These are phyloP conservation scores for Xylaria polymorpha DNA, from an alignment of 2,329 filamentous ascomycete genomes.

Conservation along the genomic window DNA sequence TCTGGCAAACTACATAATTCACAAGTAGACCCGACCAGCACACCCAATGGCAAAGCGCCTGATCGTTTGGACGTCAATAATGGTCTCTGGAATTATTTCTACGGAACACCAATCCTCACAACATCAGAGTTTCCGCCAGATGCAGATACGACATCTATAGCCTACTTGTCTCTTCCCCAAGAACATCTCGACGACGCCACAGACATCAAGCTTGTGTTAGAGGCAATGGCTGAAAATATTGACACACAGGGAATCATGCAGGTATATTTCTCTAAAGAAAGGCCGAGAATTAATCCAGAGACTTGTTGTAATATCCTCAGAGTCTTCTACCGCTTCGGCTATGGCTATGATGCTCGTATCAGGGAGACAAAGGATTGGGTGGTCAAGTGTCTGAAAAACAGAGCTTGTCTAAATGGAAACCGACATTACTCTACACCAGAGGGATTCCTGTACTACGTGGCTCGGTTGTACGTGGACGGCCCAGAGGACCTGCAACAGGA, in stretches of 20 bases:
- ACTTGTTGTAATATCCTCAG: constrained; percentile 44
- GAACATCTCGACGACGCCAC: constrained; percentile 25
- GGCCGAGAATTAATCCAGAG: constrained; percentile 39
- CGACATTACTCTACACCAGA: constrained; percentile 7
- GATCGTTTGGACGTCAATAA: background rate
- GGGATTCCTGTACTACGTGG: constrained; percentile 40
- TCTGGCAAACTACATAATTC: constrained; percentile 25
- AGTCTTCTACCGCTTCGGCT: constrained; percentile 35
- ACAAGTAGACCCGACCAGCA: background rate
- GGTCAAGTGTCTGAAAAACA: constrained; percentile 35
- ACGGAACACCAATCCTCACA: constrained; percentile 34
- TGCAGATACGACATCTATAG: constrained; percentile 44
- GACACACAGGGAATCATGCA: constrained; percentile 38
- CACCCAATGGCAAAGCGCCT: background rate
- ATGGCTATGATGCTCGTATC: constrained; percentile 34
- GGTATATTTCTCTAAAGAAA: constrained; percentile 22
- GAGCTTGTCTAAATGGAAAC: constrained; percentile 33
- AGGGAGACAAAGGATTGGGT: constrained; percentile 39
- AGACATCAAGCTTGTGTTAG: constrained; percentile 14
- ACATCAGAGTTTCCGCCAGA: constrained; percentile 38
- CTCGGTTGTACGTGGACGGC: constrained; percentile 36
- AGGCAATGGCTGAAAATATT: constrained; percentile 36
- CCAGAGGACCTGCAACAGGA: background rate
- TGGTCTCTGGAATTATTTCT: constrained; percentile 33
- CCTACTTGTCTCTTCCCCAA: constrained; percentile 37